Evolutionary conservation across 805 yeast species (phyloP).

Genomic region (Ogataea corticis): DNA sequence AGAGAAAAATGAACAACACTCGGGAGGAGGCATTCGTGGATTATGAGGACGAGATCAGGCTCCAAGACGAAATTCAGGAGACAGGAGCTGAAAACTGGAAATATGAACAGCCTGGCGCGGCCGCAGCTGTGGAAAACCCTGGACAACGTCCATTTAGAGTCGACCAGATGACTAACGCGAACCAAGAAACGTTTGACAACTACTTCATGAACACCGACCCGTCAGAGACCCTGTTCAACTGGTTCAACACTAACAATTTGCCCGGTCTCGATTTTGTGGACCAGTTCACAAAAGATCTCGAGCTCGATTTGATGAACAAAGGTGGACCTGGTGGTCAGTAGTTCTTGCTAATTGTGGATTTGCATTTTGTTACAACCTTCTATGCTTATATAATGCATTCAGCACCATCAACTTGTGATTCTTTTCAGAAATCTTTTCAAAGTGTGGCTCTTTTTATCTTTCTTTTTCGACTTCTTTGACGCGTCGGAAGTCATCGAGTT

Average conservation of each 20-base stretch:
- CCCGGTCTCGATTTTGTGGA: slow-evolving; percentile 64
- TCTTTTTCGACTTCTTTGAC: neutral
- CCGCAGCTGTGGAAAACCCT: neutral
- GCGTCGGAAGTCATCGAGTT: neutral
- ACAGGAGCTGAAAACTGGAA: slow-evolving; percentile 2
- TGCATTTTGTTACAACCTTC: too few relatives aligned
- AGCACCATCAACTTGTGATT: slow-evolving; percentile 10
- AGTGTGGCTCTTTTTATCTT: slow-evolving; percentile 15
- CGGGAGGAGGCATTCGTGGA: slow-evolving; percentile 22
- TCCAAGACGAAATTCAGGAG: slow-evolving; percentile 16
- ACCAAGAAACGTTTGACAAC: slow-evolving; percentile 35
- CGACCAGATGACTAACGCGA: slow-evolving; percentile 16
- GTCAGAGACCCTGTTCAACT: slow-evolving; percentile 44
- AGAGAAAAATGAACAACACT: slow-evolving; percentile 36
- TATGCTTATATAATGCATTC: neutral
- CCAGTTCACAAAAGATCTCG: slow-evolving; percentile 80
- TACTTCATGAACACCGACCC: slow-evolving; percentile 33
- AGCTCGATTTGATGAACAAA: slow-evolving; percentile 53
- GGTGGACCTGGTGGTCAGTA: slow-evolving; percentile 17
- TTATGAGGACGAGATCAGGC: slow-evolving; percentile 26
- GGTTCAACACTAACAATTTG: slow-evolving; percentile 49
- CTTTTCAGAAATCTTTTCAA: slow-evolving; percentile 17
- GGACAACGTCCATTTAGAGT: slow-evolving; percentile 1
- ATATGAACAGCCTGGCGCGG: too few relatives aligned
- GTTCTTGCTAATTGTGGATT: neutral